Evolutionary conservation across 306 rosid genomes (phyloP).

Genomic region (Pachyrhizus erosus): DNA sequence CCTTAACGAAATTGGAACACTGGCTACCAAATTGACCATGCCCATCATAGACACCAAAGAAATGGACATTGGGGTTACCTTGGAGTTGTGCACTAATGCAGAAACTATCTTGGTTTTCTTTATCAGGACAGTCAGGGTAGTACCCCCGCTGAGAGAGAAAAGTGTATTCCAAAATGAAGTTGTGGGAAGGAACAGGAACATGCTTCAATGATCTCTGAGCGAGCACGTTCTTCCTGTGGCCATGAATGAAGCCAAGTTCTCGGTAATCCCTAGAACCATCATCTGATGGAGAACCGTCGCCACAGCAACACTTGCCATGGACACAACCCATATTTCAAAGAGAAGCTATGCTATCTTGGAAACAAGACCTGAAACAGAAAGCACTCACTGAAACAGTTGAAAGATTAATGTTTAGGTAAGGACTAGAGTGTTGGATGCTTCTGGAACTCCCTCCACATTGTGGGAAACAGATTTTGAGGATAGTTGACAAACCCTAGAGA

Average conservation of each 20-base stretch:
- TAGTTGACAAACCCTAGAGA: constrained; percentile 33
- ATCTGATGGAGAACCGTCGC: constrained; percentile 49
- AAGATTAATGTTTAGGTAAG: background rate
- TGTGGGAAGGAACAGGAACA: constrained; percentile 73
- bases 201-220: constrained; percentile 62
- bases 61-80: constrained; percentile 81
- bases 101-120: constrained; percentile 81
- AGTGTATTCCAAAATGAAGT: constrained; percentile 70
- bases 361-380: constrained; percentile 20
- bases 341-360: background rate
- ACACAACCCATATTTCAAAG: constrained; percentile 81
- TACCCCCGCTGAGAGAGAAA: constrained; percentile 72
- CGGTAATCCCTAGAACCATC: constrained; percentile 42
- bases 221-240: constrained; percentile 25
- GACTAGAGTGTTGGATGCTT: background rate
- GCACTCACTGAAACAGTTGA: background rate
- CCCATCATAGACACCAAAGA: constrained; percentile 93
- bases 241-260: constrained; percentile 12
- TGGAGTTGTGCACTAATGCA: constrained; percentile 66
- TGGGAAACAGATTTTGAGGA: background rate
- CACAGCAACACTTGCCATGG: constrained; percentile 71
- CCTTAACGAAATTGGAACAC: constrained; percentile 81
- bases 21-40: constrained; percentile 83
- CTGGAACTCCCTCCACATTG: background rate
- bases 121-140: constrained; percentile 84